Conservation (phyloP, 768 basidiomycete species). For the Naganishia onofrii region DNA sequence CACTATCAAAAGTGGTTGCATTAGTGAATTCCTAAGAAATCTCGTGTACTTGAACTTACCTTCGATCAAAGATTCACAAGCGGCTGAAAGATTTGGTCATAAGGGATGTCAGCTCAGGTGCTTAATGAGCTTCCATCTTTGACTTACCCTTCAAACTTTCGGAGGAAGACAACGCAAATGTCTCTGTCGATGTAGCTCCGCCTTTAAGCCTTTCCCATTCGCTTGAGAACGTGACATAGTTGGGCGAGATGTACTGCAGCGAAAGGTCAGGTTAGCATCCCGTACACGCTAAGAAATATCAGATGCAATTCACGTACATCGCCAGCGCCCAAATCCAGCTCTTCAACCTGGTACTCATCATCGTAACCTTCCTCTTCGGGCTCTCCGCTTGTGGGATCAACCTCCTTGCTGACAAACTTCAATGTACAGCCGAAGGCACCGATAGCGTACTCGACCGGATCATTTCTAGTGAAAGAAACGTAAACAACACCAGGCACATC, state of each 20-base stretch:
- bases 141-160: conserved; percentile 85
- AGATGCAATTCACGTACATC: conserved; percentile 55
- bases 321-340: conserved; percentile 85
- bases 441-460: conserved; percentile 70
- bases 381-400: conserved; percentile 89
- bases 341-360: conserved; percentile 96
- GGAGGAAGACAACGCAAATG: conserved; percentile 86
- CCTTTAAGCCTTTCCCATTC: conserved; percentile 92
- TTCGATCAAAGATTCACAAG: conserved; percentile 92
- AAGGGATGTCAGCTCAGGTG: not conserved
- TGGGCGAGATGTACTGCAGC: conserved; percentile 78
- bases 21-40: not conserved
- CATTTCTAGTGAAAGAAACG: conserved; percentile 84
- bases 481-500: conserved; percentile 83
- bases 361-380: conserved; percentile 99
- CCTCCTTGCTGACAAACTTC: conserved; percentile 94
- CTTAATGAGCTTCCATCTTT: not conserved
- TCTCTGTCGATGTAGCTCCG: conserved; percentile 79
- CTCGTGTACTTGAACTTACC: not conserved
- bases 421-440: conserved; percentile 86
- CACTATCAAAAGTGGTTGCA: conserved; percentile 53
- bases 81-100: conserved; percentile 60
- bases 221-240: conserved; percentile 80
- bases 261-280: not conserved
- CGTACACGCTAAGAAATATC: not conserved